Evolutionary conservation across 148 eudicot genomes (phyloP).

Genomic region (Diospyros lotus): DNA sequence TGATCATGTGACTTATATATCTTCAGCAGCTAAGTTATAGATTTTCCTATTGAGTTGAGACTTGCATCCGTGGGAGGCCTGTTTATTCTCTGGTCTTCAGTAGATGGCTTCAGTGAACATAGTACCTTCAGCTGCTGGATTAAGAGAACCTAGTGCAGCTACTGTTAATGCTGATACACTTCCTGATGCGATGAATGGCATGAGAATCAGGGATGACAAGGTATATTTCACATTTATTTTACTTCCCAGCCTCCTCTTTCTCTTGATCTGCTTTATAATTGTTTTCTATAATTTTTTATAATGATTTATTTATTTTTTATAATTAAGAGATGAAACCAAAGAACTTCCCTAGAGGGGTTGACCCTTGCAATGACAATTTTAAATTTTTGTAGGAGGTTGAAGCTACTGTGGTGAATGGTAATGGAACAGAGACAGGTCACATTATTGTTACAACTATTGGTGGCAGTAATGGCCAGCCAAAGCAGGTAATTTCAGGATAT

Average conservation of each 20-base stretch:
- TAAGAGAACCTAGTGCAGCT: slow-evolving; percentile 40
- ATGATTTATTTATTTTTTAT: no score
- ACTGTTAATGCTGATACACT: slow-evolving; percentile 42
- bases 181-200: slow-evolving; percentile 61
- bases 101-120: slow-evolving; percentile 52
- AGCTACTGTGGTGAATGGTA: slow-evolving; percentile 63
- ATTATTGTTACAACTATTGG: slow-evolving; percentile 84
- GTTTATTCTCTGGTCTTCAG: background rate
- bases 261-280: background rate
- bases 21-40: slow-evolving; percentile 1
- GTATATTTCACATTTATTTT: slow-evolving; percentile 18
- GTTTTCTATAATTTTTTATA: background rate
- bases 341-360: no score
- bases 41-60: slow-evolving; percentile 1
- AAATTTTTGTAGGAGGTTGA: slow-evolving; percentile 59
- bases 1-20: background rate
- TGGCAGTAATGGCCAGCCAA: slow-evolving; percentile 71
- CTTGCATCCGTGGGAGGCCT: background rate
- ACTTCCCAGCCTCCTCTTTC: background rate
- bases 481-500: slow-evolving; percentile 47
- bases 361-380: background rate
- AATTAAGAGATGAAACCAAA: no score
- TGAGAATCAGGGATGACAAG: slow-evolving; percentile 75
- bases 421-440: slow-evolving; percentile 81
- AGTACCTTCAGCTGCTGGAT: slow-evolving; percentile 39